Evolutionary conservation across 306 rosid species (phyloP), one percentile per base, ranked within the genome.

Genomic region (Begonia loranthoides): DNA sequence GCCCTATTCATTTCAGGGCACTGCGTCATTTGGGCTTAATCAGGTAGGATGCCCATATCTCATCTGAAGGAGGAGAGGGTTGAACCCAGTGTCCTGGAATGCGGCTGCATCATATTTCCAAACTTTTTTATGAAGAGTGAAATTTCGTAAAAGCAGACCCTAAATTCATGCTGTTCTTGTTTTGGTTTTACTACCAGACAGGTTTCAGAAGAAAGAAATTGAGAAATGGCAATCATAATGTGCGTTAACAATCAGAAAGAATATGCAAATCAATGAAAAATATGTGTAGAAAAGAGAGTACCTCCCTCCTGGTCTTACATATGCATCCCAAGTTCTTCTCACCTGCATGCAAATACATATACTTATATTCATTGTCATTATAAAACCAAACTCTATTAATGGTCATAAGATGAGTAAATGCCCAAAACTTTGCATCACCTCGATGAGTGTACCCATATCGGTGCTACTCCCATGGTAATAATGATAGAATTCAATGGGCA

Each of bases 271-370:
- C 13, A 43, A 43, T 11, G n/a, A 43, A 43, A 43, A 55, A 11
- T 39, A 17, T 41, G 19, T 16, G 9, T 45, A 49, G 16, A n/a
- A 57, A 57, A 34, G n/a, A 64, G 36, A 28, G 9, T 68, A 89
- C 97, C 97, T 89, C 76, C 95, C 97, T 64, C 95, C 94, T 1
- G 95, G 85, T 66, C 87, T 70, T 63, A 89, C 70, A 52, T 77
- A 89, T 28, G 87, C 83, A 82, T 89, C 97, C 97, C 97, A 89
- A 46, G 79, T 78, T 79, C 95, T 82, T 80, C 97, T 75, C 63
- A 89, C 95, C 97, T 89, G 81, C 76, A 75, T 33, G 43, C 17
- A 58, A 59, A 49, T 41, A 11, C 38, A 46, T 15, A 13, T 36
- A 34, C 28, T 33, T 61, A 60, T 43, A 50, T 15, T 52, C 47